Percentiles rank a stretch among this genome's conserved stretches.
Evolutionary conservation across 768 basidiomycete species (phyloP).

Genomic region (Melanogaster broomeanus): DNA sequence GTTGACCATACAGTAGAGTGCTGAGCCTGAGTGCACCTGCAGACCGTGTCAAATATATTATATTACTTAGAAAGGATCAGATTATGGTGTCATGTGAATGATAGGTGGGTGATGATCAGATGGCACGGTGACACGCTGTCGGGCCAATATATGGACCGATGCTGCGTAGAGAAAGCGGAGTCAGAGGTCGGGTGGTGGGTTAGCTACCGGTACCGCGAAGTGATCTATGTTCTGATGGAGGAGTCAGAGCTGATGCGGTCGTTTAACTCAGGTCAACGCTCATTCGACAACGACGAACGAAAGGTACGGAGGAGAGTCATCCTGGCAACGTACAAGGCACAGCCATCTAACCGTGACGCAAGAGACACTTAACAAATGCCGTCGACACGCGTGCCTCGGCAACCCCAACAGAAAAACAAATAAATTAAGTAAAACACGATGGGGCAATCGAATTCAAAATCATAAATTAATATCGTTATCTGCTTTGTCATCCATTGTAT

Average conservation of each 20-base stretch:
- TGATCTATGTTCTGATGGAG: conserved; percentile 3
- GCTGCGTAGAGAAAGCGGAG: not conserved
- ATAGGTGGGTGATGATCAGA: too few species aligned
- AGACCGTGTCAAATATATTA: too few species aligned
- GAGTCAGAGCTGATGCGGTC: not conserved
- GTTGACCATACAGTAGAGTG: too few species aligned
- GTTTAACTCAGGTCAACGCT: not conserved
- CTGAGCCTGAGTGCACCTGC: too few species aligned
- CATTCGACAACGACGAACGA: conserved; percentile 2
- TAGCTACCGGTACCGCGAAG: not conserved
- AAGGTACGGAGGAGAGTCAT: conserved; percentile 5
- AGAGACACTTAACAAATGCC: not conserved
- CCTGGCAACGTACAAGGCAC: not conserved
- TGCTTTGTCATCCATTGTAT: conserved; percentile 6
- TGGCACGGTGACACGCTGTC: too few species aligned
- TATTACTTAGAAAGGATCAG: too few species aligned
- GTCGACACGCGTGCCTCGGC: not conserved
- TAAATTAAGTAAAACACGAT: not conserved
- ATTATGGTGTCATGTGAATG: too few species aligned
- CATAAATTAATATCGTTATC: conserved; percentile 1
- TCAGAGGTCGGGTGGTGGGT: not conserved
- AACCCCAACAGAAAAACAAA: not conserved
- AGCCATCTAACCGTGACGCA: conserved; percentile 1
- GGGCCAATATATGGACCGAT: too few species aligned
- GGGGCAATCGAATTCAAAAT: not conserved